phyloP scores from a whole-genome alignment of 208 protist genomes.

The Borovskyia barvae region DNA sequence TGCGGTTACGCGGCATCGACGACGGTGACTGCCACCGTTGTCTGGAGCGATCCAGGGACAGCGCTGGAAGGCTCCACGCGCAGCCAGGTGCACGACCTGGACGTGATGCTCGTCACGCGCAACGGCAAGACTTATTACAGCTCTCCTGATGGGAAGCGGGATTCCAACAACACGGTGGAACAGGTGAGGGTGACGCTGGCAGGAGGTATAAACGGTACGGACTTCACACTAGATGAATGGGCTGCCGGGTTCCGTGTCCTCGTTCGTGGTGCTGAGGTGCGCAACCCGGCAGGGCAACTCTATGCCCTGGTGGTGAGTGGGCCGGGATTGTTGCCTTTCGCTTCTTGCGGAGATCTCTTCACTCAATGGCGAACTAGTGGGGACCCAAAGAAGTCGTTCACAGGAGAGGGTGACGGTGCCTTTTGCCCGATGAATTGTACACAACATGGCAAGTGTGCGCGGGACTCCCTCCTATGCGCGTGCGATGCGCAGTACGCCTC shows the following conservation, averaged over 20 bases:
- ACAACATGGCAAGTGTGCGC: slow-evolving; percentile 39
- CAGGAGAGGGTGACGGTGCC: background rate
- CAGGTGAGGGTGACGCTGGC: slow-evolving; percentile 41
- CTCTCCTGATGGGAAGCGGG: slow-evolving; percentile 11
- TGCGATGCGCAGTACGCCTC: slow-evolving; percentile 42
- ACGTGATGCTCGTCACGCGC: slow-evolving; percentile 68
- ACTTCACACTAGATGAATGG: slow-evolving; percentile 1
- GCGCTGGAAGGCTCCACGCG: slow-evolving; percentile 50
- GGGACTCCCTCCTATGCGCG: slow-evolving; percentile 38
- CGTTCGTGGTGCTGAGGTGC: slow-evolving; percentile 50
- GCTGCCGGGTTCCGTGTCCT: slow-evolving; percentile 43
- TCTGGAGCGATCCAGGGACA: slow-evolving; percentile 75
- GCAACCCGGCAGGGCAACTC: slow-evolving; percentile 27
- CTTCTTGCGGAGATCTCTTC: slow-evolving; percentile 12
- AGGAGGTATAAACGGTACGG: slow-evolving; percentile 6
- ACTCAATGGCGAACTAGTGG: background rate
- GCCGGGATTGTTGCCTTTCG: slow-evolving; percentile 35
- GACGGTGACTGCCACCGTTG: slow-evolving; percentile 61
- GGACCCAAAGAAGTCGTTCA: background rate
- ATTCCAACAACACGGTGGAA: slow-evolving; percentile 58
- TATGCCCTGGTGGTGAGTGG: slow-evolving; percentile 67
- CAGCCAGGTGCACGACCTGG: slow-evolving; percentile 80
- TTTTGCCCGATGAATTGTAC: slow-evolving; percentile 59
- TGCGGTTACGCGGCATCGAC: slow-evolving; percentile 8
- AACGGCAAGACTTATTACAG: slow-evolving; percentile 48